phyloP scores from a whole-genome alignment of 148 eudicot genomes.

The Vaccinium vitisidaea region DNA sequence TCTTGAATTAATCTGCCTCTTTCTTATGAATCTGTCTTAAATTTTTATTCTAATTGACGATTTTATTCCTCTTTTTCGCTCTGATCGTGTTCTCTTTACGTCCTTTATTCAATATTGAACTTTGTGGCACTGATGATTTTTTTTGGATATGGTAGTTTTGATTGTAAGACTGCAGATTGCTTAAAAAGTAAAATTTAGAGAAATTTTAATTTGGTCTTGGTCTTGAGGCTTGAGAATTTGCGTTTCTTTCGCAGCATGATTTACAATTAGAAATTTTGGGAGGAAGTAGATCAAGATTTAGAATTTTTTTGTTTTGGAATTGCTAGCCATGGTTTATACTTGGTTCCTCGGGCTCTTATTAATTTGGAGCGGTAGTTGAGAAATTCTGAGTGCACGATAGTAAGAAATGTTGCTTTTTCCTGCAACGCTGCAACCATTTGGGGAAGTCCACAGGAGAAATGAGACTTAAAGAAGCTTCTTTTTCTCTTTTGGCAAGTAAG shows the following conservation, averaged over 20 bases:
- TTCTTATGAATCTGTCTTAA: background rate
- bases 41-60: background rate
- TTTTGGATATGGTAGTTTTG: background rate
- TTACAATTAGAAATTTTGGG: background rate
- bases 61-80: background rate
- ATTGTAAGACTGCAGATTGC: background rate
- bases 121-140: background rate
- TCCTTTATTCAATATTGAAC: background rate
- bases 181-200: background rate
- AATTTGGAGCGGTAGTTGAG: background rate
- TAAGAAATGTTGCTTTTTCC: background rate
- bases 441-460: background rate
- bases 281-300: background rate
- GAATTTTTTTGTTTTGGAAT: too few relatives aligned
- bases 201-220: background rate
- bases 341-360: background rate
- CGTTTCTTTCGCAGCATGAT: background rate
- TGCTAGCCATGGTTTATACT: too few relatives aligned
- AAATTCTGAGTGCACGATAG: background rate
- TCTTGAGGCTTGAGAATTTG: background rate
- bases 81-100: background rate
- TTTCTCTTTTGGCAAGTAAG: background rate
- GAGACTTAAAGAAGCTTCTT: background rate
- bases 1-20: background rate
- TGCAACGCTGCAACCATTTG: slow-evolving; percentile 1